Evolutionary conservation across 2,329 filamentous ascomycete species (phyloP), one percentile per base, ranked within the genome.

Genomic region (Aspergillus latus): DNA sequence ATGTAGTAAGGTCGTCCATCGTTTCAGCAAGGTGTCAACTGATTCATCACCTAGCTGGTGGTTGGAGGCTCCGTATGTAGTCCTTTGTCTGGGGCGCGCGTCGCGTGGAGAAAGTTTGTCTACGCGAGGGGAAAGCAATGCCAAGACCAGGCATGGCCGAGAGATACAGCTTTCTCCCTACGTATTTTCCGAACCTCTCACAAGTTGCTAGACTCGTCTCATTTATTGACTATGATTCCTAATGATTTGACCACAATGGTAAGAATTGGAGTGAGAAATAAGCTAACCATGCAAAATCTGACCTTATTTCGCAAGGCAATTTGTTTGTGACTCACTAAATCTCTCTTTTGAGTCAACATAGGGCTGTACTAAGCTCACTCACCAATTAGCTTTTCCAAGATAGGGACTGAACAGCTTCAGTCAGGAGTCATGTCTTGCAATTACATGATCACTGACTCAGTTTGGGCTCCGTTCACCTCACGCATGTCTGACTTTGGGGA

Each of bases 1-100:
- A 80, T 37, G 73, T 78, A 5, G 76, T 75, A 52, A 72, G 72
- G 63, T 76, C 74, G 54, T 74, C 74, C 74, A 78, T 74, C 52
- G 68, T 69, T 65, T 68, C 56, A 16, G 44, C 13, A 62, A 29
- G 29, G 36, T 36, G 15, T 29, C 53, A 40, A 15, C 34, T 37
- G 15, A 47, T 34, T 44, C 61, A 63, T 61, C 44, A 40, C 57
- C 40, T 28, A 42, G 9, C 54, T 9, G 13, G 40, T 21, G 32
- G 15, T n/a, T 43, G 21, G 36, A 26, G 42, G 13, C 16, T 32
- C 48, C 16, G 11, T 37, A 36, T 50, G 46, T 13, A 39, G 21
- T 48, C 42, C 30, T 21, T 42, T 48, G 49, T 54, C 42, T 45
- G 21, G 28, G n/a, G 49, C 26, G 48, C 62, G 63, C 63, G 57